Evolutionary conservation across 371 early-diverging fungal species (phyloP).

Genomic region (Entomophthora muscae): DNA sequence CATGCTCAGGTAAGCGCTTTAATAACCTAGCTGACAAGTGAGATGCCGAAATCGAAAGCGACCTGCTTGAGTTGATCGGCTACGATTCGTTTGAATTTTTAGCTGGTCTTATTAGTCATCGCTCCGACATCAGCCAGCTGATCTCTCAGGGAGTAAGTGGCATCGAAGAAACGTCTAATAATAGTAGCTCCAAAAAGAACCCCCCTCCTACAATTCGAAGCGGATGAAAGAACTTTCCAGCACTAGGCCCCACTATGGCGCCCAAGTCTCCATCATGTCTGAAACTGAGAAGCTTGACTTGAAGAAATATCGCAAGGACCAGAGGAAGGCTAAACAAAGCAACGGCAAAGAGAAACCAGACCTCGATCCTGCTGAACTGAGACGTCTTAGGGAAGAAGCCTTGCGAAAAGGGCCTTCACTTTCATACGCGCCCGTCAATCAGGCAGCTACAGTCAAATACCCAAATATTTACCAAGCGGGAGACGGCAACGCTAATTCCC

Average conservation of each 20-base stretch:
- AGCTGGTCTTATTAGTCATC: conserved; percentile 24
- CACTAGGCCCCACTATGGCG: conserved; percentile 28
- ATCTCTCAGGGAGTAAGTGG: neutral
- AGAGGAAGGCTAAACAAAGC: conserved; percentile 27
- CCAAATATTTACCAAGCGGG: conserved; percentile 39
- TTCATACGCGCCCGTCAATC: neutral
- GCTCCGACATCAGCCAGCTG: conserved; percentile 10
- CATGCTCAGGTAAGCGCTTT: neutral
- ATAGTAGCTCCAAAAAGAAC: conserved; percentile 18
- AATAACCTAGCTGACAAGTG: no score
- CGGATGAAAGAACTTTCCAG: conserved; percentile 10
- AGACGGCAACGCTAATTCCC: conserved; percentile 21
- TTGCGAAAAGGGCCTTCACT: neutral
- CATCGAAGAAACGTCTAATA: conserved; percentile 23
- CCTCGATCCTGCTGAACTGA: conserved; percentile 5
- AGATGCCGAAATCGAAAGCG: conserved; percentile 41
- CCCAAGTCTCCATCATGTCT: conserved; percentile 50
- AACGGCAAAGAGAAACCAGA: neutral
- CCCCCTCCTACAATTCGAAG: conserved; percentile 13
- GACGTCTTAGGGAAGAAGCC: conserved; percentile 6
- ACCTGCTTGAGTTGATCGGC: conserved; percentile 56
- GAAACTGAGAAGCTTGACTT: conserved; percentile 41
- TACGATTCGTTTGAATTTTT: conserved; percentile 53
- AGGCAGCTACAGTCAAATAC: conserved; percentile 15
- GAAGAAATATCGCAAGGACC: conserved; percentile 48